phyloP scores from a whole-genome alignment of 2,329 filamentous ascomycete genomes.

The Zalaria obscura region DNA sequence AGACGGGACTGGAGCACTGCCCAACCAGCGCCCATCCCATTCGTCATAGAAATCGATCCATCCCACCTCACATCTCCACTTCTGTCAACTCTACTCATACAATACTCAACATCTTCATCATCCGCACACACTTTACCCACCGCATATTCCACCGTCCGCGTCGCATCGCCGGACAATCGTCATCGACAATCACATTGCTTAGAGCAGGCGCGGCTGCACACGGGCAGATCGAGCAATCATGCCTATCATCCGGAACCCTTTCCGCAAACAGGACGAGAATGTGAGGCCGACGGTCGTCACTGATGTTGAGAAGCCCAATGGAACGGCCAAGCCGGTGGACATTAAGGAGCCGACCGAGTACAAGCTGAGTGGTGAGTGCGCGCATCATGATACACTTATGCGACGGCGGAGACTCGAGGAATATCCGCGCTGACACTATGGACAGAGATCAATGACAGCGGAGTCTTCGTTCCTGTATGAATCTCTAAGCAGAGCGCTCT shows the following conservation, averaged over 20 bases:
- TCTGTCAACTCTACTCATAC: no score
- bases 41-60: no score
- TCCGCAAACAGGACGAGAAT: constrained; percentile 23
- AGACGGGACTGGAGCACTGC: no score
- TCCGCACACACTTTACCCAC: no score
- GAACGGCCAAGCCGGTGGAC: constrained; percentile 20
- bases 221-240: constrained; percentile 7
- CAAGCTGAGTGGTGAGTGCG: constrained; percentile 35
- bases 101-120: no score
- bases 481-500: background rate
- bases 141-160: no score
- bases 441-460: constrained; percentile 86
- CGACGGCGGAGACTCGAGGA: constrained; percentile 1
- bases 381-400: background rate
- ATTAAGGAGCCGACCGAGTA: constrained; percentile 34
- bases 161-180: no score
- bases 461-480: constrained; percentile 80
- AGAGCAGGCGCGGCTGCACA: no score
- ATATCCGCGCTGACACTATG: constrained; percentile 2
- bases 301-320: constrained; percentile 1
- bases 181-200: no score
- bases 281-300: constrained; percentile 10
- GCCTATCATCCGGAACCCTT: constrained; percentile 25
- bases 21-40: no score
- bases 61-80: no score